A percentile compares a stretch with the other conserved stretches of the same genome.
Conservation (phyloP, 192 early-diverging fungal species). For the Podila clonocystis region DNA sequence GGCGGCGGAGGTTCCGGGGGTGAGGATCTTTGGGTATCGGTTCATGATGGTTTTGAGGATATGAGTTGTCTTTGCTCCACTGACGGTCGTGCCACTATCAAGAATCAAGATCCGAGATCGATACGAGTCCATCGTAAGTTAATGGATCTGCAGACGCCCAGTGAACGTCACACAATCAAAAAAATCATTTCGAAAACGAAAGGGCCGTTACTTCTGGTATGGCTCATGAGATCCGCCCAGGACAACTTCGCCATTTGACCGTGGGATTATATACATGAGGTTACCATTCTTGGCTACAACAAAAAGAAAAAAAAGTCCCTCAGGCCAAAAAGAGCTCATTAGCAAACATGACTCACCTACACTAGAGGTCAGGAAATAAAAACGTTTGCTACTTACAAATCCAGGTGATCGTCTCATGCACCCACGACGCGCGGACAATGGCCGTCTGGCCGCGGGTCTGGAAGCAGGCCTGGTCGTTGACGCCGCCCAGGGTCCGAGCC, state of each 20-base stretch:
- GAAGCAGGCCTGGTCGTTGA: constrained; percentile 70
- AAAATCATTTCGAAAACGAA: neutral
- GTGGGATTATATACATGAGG: constrained; percentile 86
- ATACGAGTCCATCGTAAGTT: neutral
- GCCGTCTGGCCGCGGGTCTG: constrained; percentile 82
- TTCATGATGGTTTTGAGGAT: constrained; percentile 49
- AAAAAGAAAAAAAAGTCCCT: neutral
- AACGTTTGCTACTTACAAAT: constrained; percentile 27
- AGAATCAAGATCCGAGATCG: constrained; percentile 15
- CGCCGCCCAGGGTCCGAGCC: constrained; percentile 72
- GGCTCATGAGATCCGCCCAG: constrained; percentile 76
- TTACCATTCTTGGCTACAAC: constrained; percentile 31
- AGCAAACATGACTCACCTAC: neutral
- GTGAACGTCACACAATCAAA: neutral
- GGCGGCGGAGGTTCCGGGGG: constrained; percentile 45
- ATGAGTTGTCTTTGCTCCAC: constrained; percentile 39
- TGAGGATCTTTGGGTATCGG: constrained; percentile 55
- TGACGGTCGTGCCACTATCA: constrained; percentile 6
- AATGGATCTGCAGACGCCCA: neutral
- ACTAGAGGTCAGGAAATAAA: neutral
- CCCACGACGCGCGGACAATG: constrained; percentile 76
- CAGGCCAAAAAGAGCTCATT: neutral
- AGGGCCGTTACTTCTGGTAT: constrained; percentile 51
- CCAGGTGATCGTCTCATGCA: constrained; percentile 67
- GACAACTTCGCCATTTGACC: constrained; percentile 78